Evolutionary conservation across 163 green algal genomes (phyloP), one percentile per base, ranked within the genome.

Genomic region (Chloromonas sp.): DNA sequence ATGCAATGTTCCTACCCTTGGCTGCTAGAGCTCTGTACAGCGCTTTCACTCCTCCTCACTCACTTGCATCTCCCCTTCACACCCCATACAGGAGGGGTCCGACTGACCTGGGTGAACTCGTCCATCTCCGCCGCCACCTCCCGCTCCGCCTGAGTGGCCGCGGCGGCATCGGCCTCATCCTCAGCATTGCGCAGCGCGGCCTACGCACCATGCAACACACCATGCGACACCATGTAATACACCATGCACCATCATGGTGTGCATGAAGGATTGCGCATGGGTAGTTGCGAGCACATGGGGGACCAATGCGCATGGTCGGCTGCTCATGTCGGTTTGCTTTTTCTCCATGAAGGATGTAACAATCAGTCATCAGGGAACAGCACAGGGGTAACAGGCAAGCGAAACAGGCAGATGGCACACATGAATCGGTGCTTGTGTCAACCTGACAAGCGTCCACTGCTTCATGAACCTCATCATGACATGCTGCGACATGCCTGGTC

Each of bases 121-220:
- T 88, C 91, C 85, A 88, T 70, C 78, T 94, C 90, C 36, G 71
- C 86, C 3, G 87, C 88, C 57, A 76, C 88, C 84, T 94, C 89
- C 82, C 87, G 81, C 85, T 89, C 89, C 1, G 86, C 86, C 66
- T 84, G 79, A 0, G 87, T 88, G 1, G 92, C 95, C 1, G 93
- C 95, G 1, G 89, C 91, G 3, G 87, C 93, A 85, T 97, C 95
- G 0, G 82, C 91, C 61, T 93, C 95, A 84, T 98, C 95, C 91
- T 98, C 94, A 0, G 92, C 95, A 1, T 88, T 88, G 0, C 90
- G 89, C 89, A 97, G 93, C 2, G 95, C 95, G 3, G 92, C 92
- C 58, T 91, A 70, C 60, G 14, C 61, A 13, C 36, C 61, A 60
- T 78, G 60, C 59, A 57, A 60, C 57, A 71, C 8, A 70, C 2